Percentiles rank a stretch among this genome's conserved stretches.
phyloP scores from a whole-genome alignment of 176 grass and related monocot genomes.

The Ananas comosus region DNA sequence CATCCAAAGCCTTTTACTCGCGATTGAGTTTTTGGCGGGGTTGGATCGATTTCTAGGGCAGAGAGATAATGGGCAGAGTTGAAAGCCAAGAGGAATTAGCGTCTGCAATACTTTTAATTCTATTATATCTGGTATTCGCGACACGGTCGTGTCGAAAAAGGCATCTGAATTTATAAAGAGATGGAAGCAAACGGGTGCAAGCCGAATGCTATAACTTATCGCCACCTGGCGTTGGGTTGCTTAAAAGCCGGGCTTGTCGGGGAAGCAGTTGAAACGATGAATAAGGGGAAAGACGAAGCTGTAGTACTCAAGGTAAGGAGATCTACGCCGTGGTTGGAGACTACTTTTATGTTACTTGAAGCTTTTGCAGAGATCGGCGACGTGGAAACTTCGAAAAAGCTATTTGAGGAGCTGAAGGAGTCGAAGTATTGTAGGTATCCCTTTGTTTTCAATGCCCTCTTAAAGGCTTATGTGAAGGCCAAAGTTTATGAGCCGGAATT shows the following conservation, averaged over 20 bases:
- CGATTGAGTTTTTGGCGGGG: constrained; percentile 81
- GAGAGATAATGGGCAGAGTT: constrained; percentile 59
- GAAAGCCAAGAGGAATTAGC: constrained; percentile 47
- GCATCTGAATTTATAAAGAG: constrained; percentile 74
- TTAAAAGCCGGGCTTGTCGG: constrained; percentile 67
- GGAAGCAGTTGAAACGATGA: constrained; percentile 70
- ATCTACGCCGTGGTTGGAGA: constrained; percentile 93
- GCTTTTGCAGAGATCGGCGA: constrained; percentile 60
- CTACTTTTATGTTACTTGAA: constrained; percentile 67
- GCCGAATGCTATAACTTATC: constrained; percentile 87
- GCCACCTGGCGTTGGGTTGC: constrained; percentile 72
- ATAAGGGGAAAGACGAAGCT: constrained; percentile 52
- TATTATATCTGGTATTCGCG: constrained; percentile 74
- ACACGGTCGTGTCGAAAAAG: constrained; percentile 59
- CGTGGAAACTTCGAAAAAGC: constrained; percentile 55
- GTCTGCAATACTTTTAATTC: constrained; percentile 69
- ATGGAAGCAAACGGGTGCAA: constrained; percentile 65
- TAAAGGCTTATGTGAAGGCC: constrained; percentile 78
- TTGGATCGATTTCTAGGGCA: constrained; percentile 31
- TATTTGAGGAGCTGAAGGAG: constrained; percentile 72
- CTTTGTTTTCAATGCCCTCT: constrained; percentile 75
- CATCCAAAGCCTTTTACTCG: constrained; percentile 63
- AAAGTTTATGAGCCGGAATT: constrained; percentile 79
- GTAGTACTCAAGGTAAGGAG: constrained; percentile 48
- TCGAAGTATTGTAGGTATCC: constrained; percentile 73